Conservation (phyloP, 2,329 filamentous ascomycete genomes). For the Xylariaceae sp. region DNA sequence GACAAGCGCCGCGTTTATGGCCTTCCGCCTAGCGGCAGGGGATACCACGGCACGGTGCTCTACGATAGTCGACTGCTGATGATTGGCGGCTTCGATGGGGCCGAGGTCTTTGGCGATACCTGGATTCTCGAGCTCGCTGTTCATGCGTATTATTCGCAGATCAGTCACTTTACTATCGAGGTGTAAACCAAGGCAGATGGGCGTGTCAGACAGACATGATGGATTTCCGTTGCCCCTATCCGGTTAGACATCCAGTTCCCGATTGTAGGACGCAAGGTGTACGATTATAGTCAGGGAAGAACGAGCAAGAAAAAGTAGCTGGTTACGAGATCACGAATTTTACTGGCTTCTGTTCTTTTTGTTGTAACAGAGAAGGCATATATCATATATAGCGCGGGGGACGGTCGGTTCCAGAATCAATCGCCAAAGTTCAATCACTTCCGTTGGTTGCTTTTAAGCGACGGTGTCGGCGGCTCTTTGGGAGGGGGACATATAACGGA, state of each 20-base stretch:
- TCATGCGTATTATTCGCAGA: slow-evolving; percentile 76
- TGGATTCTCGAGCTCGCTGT: slow-evolving; percentile 72
- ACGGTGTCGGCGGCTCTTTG: slow-evolving; percentile 7
- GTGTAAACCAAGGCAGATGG: slow-evolving; percentile 52
- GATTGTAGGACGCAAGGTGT: slow-evolving; percentile 7
- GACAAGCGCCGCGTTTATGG: slow-evolving; percentile 71
- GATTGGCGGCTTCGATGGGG: slow-evolving; percentile 72
- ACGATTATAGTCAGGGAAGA: slow-evolving; percentile 15
- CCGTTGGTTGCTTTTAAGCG: slow-evolving; percentile 7
- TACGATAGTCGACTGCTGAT: slow-evolving; percentile 70
- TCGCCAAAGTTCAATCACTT: slow-evolving; percentile 1
- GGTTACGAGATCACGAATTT: slow-evolving; percentile 22
- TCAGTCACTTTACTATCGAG: slow-evolving; percentile 74
- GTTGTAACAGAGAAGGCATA: slow-evolving; percentile 9
- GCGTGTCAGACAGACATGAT: background rate
- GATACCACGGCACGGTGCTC: slow-evolving; percentile 71
- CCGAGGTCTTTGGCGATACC: slow-evolving; percentile 71
- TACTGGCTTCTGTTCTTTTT: background rate
- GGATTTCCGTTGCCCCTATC: too few relatives aligned
- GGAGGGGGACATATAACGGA: background rate
- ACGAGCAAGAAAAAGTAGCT: background rate
- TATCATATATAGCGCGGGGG: slow-evolving; percentile 12
- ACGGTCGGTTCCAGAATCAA: background rate
- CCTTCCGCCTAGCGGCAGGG: slow-evolving; percentile 65
- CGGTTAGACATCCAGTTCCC: too few relatives aligned